phyloP scores from a whole-genome alignment of 345 rosid genomes.

The Murraya paniculata region DNA sequence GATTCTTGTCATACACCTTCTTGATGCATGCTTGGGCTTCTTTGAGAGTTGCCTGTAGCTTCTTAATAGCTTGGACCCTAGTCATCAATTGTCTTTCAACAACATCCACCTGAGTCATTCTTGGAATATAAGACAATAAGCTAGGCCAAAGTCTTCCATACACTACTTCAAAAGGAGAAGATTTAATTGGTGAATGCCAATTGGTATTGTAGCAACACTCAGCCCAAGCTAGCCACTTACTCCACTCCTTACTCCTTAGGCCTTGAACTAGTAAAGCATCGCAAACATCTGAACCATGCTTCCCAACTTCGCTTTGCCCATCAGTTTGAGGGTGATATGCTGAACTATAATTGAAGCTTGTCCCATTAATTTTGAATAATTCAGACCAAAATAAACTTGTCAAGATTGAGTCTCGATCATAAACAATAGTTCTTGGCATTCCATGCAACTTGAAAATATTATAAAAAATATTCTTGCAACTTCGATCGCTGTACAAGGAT shows the following conservation, averaged over 20 bases:
- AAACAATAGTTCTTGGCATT: neutral
- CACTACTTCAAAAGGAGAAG: neutral
- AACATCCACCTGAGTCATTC: neutral
- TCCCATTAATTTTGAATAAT: too few relatives aligned
- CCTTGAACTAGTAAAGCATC: too few relatives aligned
- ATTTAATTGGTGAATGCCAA: too few relatives aligned
- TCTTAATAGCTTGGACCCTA: neutral
- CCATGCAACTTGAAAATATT: neutral
- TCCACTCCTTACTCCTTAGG: too few relatives aligned
- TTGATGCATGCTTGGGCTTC: neutral
- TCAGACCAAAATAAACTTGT: too few relatives aligned
- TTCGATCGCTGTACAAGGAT: neutral
- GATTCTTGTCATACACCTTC: neutral
- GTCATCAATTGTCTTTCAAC: neutral
- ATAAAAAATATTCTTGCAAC: neutral
- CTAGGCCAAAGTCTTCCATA: neutral
- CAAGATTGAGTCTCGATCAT: neutral
- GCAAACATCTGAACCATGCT: too few relatives aligned
- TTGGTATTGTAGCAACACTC: too few relatives aligned
- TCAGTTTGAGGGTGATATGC: too few relatives aligned
- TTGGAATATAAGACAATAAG: neutral
- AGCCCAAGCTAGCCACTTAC: too few relatives aligned
- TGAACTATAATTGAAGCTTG: too few relatives aligned
- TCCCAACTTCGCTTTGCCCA: too few relatives aligned
- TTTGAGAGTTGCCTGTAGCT: neutral